These are phyloP conservation scores for Globisporangium apiculatum DNA, from an alignment of 352 stramenopile species.

Conservation along the genomic window DNA sequence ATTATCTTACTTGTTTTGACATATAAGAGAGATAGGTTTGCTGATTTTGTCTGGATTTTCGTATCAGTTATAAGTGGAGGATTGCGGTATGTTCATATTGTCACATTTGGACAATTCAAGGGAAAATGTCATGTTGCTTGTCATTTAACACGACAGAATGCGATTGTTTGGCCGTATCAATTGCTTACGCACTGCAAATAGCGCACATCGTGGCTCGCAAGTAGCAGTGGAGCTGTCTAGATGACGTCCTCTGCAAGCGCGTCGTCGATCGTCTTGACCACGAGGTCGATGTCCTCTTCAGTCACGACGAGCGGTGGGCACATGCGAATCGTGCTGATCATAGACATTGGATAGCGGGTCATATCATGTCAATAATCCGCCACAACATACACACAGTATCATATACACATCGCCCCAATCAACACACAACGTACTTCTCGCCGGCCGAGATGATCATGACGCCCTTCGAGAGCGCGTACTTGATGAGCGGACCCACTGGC, in stretches of 20 bases:
- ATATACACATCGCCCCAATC: not conserved
- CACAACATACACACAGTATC: not conserved
- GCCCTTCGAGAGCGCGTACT: conserved; percentile 66
- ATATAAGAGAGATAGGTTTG: too few relatives aligned
- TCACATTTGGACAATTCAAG: too few relatives aligned
- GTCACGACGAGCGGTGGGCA: conserved; percentile 78
- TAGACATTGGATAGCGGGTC: not conserved
- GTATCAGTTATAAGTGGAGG: too few relatives aligned
- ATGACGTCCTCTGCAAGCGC: conserved; percentile 49
- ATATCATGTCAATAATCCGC: too few relatives aligned
- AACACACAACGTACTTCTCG: conserved; percentile 50
- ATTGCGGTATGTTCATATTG: too few relatives aligned
- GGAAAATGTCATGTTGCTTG: too few relatives aligned
- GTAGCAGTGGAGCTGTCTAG: conserved; percentile 15
- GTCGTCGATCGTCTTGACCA: conserved; percentile 64
- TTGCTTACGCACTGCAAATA: not conserved
- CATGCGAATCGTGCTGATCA: conserved; percentile 61
- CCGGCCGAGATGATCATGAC: conserved; percentile 80
- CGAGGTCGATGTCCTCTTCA: conserved; percentile 70
- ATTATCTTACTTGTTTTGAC: too few relatives aligned
- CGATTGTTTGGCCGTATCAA: too few relatives aligned
- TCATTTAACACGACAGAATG: too few relatives aligned
- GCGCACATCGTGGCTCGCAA: not conserved
- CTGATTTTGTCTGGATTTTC: too few relatives aligned
- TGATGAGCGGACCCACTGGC: conserved; percentile 48